These are phyloP conservation scores for Beta lomatogona DNA, from an alignment of 179 eudicot genomes.

Conservation along the genomic window DNA sequence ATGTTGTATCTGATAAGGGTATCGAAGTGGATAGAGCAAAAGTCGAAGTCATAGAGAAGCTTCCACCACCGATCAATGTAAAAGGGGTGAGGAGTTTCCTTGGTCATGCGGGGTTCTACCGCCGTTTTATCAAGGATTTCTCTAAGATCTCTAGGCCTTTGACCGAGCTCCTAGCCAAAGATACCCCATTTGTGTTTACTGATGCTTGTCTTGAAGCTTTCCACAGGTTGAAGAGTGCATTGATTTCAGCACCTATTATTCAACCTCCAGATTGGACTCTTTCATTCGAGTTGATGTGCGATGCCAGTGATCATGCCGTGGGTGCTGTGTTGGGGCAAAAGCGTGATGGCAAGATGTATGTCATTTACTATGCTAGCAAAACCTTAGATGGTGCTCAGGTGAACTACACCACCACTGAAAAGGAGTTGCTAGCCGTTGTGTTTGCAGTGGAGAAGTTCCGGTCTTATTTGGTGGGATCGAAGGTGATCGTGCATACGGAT, in stretches of 20 bases:
- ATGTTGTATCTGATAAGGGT: no score
- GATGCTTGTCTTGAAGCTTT: not conserved
- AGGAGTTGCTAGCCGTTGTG: not conserved
- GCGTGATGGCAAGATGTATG: not conserved
- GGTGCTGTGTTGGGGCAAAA: not conserved
- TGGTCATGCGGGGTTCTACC: no score
- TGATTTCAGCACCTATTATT: not conserved
- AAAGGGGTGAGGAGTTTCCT: no score
- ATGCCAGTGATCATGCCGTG: not conserved
- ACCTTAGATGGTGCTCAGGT: not conserved
- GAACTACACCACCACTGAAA: not conserved
- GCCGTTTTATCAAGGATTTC: no score
- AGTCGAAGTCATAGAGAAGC: no score
- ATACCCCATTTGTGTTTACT: no score
- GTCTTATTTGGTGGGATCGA: not conserved
- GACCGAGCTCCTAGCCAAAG: no score
- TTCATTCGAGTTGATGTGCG: not conserved
- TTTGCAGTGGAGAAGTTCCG: not conserved
- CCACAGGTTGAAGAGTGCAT: not conserved
- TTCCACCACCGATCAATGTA: no score
- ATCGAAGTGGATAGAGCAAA: no score
- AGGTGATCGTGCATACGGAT: not conserved
- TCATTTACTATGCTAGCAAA: not conserved
- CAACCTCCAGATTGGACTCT: not conserved
- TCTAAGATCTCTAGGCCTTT: no score